A percentile compares a stretch with the other conserved stretches of the same genome.
These are phyloP conservation scores for Leccinum insolens DNA, from an alignment of 1,284 basidiomycete genomes.

Conservation along the genomic window DNA sequence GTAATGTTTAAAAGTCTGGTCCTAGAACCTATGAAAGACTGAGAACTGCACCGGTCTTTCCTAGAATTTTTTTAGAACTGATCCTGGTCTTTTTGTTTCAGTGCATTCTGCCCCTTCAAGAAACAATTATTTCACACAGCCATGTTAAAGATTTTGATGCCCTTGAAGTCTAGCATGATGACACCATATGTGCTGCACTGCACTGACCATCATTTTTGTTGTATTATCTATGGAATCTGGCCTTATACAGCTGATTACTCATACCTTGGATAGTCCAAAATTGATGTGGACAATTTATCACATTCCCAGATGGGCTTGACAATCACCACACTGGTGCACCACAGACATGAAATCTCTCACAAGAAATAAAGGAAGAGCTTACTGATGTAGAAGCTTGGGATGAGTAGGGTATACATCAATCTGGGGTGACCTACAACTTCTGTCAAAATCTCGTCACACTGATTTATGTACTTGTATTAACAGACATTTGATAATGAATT, in stretches of 20 bases:
- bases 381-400: neutral
- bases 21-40: no score
- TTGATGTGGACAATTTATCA: conserved; percentile 25
- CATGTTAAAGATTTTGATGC: conserved; percentile 13
- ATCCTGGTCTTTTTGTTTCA: no score
- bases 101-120: conserved; percentile 17
- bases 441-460: neutral
- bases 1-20: no score
- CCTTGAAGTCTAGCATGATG: conserved; percentile 17
- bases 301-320: neutral
- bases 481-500: neutral
- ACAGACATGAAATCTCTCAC: neutral
- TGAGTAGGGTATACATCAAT: neutral
- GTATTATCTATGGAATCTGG: conserved; percentile 10
- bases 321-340: neutral
- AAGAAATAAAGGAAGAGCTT: neutral
- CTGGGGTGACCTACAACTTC: neutral
- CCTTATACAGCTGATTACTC: conserved; percentile 29
- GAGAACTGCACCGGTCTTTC: no score
- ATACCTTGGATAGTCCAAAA: conserved; percentile 20
- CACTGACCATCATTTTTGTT: conserved; percentile 15
- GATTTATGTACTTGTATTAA: neutral
- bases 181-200: conserved; percentile 13
- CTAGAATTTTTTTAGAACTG: no score
- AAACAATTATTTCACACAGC: conserved; percentile 19